Conservation (phyloP, 306 rosid species). For the Quercus cerris region DNA sequence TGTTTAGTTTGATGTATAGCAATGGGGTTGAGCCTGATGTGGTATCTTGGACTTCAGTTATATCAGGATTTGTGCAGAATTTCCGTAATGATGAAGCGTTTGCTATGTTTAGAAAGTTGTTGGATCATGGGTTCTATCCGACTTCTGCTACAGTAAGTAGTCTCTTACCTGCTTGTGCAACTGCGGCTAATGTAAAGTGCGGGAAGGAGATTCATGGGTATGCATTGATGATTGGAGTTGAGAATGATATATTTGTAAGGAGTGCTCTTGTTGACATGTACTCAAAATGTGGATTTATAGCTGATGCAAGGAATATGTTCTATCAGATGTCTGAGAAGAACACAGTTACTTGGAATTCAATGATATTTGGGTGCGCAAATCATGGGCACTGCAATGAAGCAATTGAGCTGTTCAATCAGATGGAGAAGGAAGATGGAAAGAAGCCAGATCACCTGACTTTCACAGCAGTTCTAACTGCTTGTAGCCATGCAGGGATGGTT, state of each 20-base stretch:
- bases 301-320: slow-evolving; percentile 59
- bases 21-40: slow-evolving; percentile 70
- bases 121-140: slow-evolving; percentile 55
- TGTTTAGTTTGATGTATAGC: slow-evolving; percentile 50
- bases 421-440: slow-evolving; percentile 45
- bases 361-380: slow-evolving; percentile 84
- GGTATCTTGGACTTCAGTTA: slow-evolving; percentile 79
- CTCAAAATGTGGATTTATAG: slow-evolving; percentile 83
- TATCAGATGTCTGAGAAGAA: slow-evolving; percentile 54
- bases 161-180: slow-evolving; percentile 77
- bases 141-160: slow-evolving; percentile 77
- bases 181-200: slow-evolving; percentile 40
- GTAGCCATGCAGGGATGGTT: slow-evolving; percentile 67
- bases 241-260: slow-evolving; percentile 62
- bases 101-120: slow-evolving; percentile 52
- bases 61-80: slow-evolving; percentile 83
- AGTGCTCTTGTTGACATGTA: slow-evolving; percentile 93
- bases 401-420: slow-evolving; percentile 63
- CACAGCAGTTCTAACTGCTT: slow-evolving; percentile 70
- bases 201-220: slow-evolving; percentile 80
- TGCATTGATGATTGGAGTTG: slow-evolving; percentile 57
- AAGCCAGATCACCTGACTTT: slow-evolving; percentile 74
- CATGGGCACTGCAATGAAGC: slow-evolving; percentile 70
- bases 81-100: slow-evolving; percentile 63
- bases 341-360: slow-evolving; percentile 78